phyloP scores from a whole-genome alignment of 805 yeast genomes.

The Cyberlindnera suaveolens region DNA sequence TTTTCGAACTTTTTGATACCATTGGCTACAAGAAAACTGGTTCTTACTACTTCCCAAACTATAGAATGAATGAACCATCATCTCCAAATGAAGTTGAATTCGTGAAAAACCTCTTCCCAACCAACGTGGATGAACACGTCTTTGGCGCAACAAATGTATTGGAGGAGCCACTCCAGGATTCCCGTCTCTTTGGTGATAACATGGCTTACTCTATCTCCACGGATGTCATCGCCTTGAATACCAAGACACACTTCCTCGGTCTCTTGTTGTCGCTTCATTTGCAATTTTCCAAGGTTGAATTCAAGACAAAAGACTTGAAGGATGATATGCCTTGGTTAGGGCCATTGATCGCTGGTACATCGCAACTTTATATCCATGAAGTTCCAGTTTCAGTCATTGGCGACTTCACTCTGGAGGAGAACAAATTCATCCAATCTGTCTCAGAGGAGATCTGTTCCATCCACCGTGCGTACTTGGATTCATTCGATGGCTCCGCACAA shows the following conservation, averaged over 20 bases:
- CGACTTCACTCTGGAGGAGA: conserved; percentile 9
- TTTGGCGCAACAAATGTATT: conserved; percentile 7
- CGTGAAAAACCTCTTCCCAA: conserved; percentile 10
- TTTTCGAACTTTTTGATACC: conserved; percentile 29
- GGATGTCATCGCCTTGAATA: conserved; percentile 11
- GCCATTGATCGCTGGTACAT: conserved; percentile 16
- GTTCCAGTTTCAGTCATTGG: conserved; percentile 12
- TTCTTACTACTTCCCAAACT: conserved; percentile 40
- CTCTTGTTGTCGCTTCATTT: conserved; percentile 18
- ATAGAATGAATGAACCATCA: conserved; percentile 2
- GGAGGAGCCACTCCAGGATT: not conserved
- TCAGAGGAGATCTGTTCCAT: conserved; percentile 15
- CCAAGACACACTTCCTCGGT: conserved; percentile 18
- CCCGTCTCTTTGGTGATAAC: not conserved
- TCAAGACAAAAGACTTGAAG: conserved; percentile 22
- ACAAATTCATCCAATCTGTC: conserved; percentile 9
- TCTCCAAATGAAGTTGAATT: conserved; percentile 2
- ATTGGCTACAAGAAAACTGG: conserved; percentile 28
- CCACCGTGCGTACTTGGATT: conserved; percentile 11
- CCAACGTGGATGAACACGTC: conserved; percentile 9
- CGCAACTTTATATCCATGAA: conserved; percentile 5
- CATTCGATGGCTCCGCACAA: not conserved
- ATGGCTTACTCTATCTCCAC: conserved; percentile 1
- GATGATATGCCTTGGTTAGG: conserved; percentile 29
- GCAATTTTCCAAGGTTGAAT: conserved; percentile 14